Conservation (phyloP, 139 green algal species). For the Diplosphaera chodatii region DNA sequence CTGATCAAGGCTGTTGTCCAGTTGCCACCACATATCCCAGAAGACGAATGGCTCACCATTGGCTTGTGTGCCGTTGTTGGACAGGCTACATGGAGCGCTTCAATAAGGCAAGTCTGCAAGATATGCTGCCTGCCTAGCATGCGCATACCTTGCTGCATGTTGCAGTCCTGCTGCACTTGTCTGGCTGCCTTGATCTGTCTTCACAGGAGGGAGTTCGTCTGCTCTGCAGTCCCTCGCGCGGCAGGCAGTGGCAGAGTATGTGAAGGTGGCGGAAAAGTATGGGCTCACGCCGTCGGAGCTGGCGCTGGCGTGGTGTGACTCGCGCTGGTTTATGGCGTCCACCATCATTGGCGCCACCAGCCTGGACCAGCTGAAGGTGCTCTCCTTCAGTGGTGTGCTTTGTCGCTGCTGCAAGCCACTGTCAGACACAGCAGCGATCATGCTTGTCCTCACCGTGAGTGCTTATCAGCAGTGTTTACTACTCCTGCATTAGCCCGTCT, state of each 20-base stretch:
- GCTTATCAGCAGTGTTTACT: too few relatives aligned
- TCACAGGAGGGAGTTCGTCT: too few relatives aligned
- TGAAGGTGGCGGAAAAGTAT: slow-evolving; percentile 57
- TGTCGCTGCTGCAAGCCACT: not conserved
- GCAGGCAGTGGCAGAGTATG: slow-evolving; percentile 62
- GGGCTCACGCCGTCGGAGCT: slow-evolving; percentile 73
- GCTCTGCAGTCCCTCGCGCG: slow-evolving; percentile 36
- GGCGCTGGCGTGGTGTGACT: slow-evolving; percentile 75
- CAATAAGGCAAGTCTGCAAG: slow-evolving; percentile 12
- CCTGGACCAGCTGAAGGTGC: slow-evolving; percentile 75
- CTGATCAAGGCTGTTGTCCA: too few relatives aligned
- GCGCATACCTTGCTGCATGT: too few relatives aligned
- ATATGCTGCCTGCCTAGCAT: too few relatives aligned
- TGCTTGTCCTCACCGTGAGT: too few relatives aligned
- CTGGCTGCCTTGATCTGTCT: too few relatives aligned
- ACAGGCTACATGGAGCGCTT: slow-evolving; percentile 57
- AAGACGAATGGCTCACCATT: too few relatives aligned
- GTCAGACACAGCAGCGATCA: too few relatives aligned
- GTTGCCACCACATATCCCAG: too few relatives aligned
- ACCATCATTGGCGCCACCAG: slow-evolving; percentile 91
- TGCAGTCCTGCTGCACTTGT: too few relatives aligned
- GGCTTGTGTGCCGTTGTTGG: not conserved
- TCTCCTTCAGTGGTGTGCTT: slow-evolving; percentile 19
- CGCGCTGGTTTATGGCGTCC: slow-evolving; percentile 49
- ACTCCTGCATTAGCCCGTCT: too few relatives aligned